A percentile compares a stretch with the other conserved stretches of the same genome.
Conservation (phyloP, 208 protist species). For the Phytomonas francai region DNA sequence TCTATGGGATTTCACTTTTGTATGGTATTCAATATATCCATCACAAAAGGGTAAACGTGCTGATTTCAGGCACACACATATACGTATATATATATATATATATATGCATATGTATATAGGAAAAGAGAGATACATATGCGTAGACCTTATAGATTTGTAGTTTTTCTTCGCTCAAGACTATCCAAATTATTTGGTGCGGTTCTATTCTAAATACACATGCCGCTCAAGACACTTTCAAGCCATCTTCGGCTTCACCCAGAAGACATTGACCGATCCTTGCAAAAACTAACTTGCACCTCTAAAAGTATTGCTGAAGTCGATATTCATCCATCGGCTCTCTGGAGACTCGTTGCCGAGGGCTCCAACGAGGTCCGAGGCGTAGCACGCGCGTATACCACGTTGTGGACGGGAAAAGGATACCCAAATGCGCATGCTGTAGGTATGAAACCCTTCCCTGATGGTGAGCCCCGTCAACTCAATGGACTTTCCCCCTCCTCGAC, state of each 20-base stretch:
- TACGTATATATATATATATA: conserved; percentile 4
- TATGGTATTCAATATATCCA: neutral
- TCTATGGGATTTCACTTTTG: neutral
- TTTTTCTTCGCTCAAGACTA: conserved; percentile 8
- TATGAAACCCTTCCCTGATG: too few relatives aligned
- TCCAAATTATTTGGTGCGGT: conserved; percentile 11
- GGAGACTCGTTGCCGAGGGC: conserved; percentile 31
- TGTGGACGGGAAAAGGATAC: neutral
- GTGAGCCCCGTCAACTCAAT: neutral
- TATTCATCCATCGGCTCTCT: conserved; percentile 48
- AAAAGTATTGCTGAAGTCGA: conserved; percentile 61
- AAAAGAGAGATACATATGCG: conserved; percentile 3
- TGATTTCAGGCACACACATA: neutral
- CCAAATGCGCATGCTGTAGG: neutral
- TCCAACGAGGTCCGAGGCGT: neutral
- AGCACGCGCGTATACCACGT: neutral
- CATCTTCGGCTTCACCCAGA: conserved; percentile 33
- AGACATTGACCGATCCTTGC: conserved; percentile 49
- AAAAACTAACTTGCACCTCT: conserved; percentile 59
- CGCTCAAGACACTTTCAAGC: conserved; percentile 26
- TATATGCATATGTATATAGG: neutral
- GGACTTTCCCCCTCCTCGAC: neutral
- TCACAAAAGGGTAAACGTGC: neutral
- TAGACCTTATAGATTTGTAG: conserved; percentile 6
- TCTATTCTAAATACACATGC: conserved; percentile 11